Conservation (phyloP, 2,329 filamentous ascomycete genomes). For the Davidsoniella neocaledoniae region DNA sequence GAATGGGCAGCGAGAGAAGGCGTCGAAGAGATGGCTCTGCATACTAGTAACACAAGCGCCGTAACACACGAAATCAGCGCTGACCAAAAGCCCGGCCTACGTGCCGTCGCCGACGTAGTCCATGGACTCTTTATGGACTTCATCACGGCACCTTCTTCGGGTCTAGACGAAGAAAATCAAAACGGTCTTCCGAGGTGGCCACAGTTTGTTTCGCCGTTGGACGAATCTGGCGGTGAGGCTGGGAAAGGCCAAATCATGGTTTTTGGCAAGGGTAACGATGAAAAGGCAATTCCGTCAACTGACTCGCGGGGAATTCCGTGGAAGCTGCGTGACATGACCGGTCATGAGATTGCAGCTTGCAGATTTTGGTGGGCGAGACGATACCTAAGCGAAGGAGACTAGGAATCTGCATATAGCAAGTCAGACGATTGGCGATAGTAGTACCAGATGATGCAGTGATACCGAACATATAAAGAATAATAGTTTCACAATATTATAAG, state of each 20-base stretch:
- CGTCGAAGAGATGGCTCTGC: conserved; percentile 25
- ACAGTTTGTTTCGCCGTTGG: conserved; percentile 26
- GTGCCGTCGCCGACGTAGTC: conserved; percentile 25
- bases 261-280: conserved; percentile 44
- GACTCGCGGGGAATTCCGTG: conserved; percentile 25
- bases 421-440: background rate
- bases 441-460: background rate
- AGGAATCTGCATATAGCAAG: background rate
- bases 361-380: conserved; percentile 45
- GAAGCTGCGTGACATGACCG: conserved; percentile 25
- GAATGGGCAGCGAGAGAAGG: conserved; percentile 36
- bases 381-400: conserved; percentile 25
- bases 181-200: conserved; percentile 21
- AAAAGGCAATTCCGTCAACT: conserved; percentile 20
- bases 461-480: background rate
- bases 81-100: conserved; percentile 23
- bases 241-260: conserved; percentile 28
- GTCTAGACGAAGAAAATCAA: conserved; percentile 10
- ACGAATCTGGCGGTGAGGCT: conserved; percentile 7
- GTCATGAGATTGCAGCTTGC: conserved; percentile 31
- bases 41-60: conserved; percentile 29
- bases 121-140: conserved; percentile 25
- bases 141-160: conserved; percentile 14
- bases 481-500: background rate
- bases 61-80: conserved; percentile 26